Base-by-base conservation (phyloP, 2,329 filamentous ascomycete species). In the Clarireedia homoeocarpa region DNA sequence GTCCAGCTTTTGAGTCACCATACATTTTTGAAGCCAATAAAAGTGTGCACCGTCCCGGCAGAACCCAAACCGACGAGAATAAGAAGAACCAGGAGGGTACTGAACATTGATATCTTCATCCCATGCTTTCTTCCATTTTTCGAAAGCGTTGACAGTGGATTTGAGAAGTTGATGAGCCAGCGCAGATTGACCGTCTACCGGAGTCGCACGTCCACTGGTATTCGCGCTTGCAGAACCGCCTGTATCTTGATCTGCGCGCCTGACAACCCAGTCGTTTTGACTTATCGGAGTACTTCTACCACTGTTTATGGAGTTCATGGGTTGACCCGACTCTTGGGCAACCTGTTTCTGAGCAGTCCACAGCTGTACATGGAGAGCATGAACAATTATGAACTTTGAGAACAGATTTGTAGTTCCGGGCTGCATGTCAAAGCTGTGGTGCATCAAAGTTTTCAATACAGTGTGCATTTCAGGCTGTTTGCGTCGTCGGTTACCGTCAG, bases 81-180 rank as follows among this genome's bases (percentile, higher is more conserved):
- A 79, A n/a, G 74, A 74, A n/a, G 72, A 73, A 5, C 69, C 66
- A 24, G 73, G 80, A 6, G 83, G 81, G 59, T 88, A 89, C 66
- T 90, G 86, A 39, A 79, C 72, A 12, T 77, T 74, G 74, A 88
- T 84, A 63, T 90, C 87, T 56, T 75, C 71, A 66, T 89, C 86
- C 86, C 86, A 89, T 59, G 78, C 80, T 17, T 74, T 74, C 71
- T 89, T 89, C 80, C 87, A 89, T 64, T 87, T 86, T 60, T 85
- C 81, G 42, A 90, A 74, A 15, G 84, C 84, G 48, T 70, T 71
- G 51, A 71, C 73, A 20, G 81, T 72, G 3, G 72, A 71, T 54
- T 80, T 76, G 9, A 76, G 71, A 2, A 74, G 71, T 42, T 76
- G 72, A 39, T 76, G 74, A 48, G 77, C 71, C 24, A 77, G 71